phyloP scores from a whole-genome alignment of 495 filamentous ascomycete species.

The Terfezia boudieri region DNA sequence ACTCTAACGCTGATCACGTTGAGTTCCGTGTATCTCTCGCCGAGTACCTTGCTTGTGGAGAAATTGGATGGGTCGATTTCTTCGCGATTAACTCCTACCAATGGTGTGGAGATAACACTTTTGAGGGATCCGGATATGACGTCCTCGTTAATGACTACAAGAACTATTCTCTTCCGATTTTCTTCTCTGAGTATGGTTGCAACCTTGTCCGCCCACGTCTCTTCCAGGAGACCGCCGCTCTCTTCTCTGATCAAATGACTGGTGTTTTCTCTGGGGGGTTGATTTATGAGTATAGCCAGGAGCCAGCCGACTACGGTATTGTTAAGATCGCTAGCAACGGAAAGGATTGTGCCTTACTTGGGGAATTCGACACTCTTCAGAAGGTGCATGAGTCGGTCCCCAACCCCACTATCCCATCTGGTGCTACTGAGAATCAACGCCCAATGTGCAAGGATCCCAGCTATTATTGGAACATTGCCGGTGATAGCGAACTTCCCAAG shows the following conservation, averaged over 20 bases:
- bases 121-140: constrained; percentile 59
- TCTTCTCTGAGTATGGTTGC: constrained; percentile 93
- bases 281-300: constrained; percentile 84
- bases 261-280: constrained; percentile 85
- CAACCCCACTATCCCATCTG: constrained; percentile 7
- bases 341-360: constrained; percentile 36
- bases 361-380: constrained; percentile 57
- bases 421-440: constrained; percentile 5
- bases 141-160: constrained; percentile 77
- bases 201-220: constrained; percentile 55
- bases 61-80: constrained; percentile 83
- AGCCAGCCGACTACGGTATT: constrained; percentile 55
- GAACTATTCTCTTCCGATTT: constrained; percentile 82
- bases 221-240: constrained; percentile 59
- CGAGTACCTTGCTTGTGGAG: constrained; percentile 87
- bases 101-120: constrained; percentile 79
- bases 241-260: constrained; percentile 76
- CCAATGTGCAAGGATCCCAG: constrained; percentile 8
- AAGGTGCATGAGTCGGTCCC: constrained; percentile 11
- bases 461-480: constrained; percentile 13
- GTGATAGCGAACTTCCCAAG: constrained; percentile 13
- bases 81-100: constrained; percentile 78
- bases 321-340: constrained; percentile 40
- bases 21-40: constrained; percentile 78
- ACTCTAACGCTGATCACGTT: constrained; percentile 41